phyloP scores from a whole-genome alignment of 495 filamentous ascomycete genomes.

The Annulohypoxylon moriforme region DNA sequence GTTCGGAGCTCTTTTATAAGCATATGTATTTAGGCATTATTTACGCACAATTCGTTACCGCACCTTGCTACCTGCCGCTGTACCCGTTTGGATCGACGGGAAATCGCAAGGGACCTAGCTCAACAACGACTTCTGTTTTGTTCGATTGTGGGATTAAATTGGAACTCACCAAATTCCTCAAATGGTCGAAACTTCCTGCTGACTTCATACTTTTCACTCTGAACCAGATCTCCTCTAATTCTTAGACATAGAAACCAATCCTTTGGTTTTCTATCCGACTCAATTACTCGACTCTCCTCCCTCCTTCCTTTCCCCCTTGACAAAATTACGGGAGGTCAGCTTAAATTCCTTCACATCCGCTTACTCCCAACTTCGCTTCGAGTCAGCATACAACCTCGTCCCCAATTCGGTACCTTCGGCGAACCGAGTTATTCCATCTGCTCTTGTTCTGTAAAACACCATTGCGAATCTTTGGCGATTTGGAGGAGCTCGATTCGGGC shows the following conservation, averaged over 20 bases:
- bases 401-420: slow-evolving; percentile 30
- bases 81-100: slow-evolving; percentile 33
- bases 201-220: slow-evolving; percentile 25
- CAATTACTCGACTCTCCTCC: background rate
- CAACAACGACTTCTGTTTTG: slow-evolving; percentile 34
- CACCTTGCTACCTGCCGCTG: slow-evolving; percentile 10
- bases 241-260: slow-evolving; percentile 1
- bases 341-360: slow-evolving; percentile 13
- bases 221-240: slow-evolving; percentile 15
- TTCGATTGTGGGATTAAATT: slow-evolving; percentile 33
- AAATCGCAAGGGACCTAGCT: slow-evolving; percentile 16
- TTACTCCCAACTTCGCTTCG: slow-evolving; percentile 14
- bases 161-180: slow-evolving; percentile 22
- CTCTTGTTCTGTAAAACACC: slow-evolving; percentile 15
- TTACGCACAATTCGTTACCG: background rate
- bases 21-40: slow-evolving; percentile 29
- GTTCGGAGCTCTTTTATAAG: slow-evolving; percentile 30
- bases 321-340: slow-evolving; percentile 29
- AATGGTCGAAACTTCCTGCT: slow-evolving; percentile 19
- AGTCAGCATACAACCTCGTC: slow-evolving; percentile 18
- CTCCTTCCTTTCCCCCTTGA: background rate
- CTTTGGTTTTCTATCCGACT: background rate
- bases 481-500: slow-evolving; percentile 46
- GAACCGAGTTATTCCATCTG: slow-evolving; percentile 19
- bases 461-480: slow-evolving; percentile 42